Evolutionary conservation across 495 filamentous ascomycete species (phyloP).

Genomic region (Viridothelium virens): DNA sequence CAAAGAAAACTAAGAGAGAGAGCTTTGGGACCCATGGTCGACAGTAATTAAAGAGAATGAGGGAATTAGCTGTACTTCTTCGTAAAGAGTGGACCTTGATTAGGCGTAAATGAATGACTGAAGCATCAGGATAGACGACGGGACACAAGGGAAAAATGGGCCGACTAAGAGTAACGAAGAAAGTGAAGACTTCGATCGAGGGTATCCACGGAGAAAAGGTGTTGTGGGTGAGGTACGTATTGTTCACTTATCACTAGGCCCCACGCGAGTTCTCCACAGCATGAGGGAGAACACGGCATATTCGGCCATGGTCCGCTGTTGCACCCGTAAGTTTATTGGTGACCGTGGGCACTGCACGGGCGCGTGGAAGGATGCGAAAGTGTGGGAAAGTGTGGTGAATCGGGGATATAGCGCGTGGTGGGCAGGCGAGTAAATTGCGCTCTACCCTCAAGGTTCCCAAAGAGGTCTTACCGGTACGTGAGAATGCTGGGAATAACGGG

Average conservation of each 20-base stretch:
- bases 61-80: background rate
- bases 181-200: background rate
- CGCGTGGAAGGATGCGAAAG: background rate
- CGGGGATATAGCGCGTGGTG: background rate
- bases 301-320: background rate
- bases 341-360: slow-evolving; percentile 4
- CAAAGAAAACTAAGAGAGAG: background rate
- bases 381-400: background rate
- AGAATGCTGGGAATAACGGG: background rate
- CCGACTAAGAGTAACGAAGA: background rate
- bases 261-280: background rate
- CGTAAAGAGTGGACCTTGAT: background rate
- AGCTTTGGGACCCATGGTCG: background rate
- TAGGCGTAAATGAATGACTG: background rate
- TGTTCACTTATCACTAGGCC: background rate
- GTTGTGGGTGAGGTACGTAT: background rate
- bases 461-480: background rate
- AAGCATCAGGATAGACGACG: background rate
- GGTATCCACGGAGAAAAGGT: background rate
- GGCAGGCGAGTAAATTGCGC: slow-evolving; percentile 7
- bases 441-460: background rate
- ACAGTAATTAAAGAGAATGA: background rate
- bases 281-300: background rate
- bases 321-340: background rate
- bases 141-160: background rate